phyloP scores from a whole-genome alignment of 192 early-diverging fungal species.

The Diversispora eburnea region DNA sequence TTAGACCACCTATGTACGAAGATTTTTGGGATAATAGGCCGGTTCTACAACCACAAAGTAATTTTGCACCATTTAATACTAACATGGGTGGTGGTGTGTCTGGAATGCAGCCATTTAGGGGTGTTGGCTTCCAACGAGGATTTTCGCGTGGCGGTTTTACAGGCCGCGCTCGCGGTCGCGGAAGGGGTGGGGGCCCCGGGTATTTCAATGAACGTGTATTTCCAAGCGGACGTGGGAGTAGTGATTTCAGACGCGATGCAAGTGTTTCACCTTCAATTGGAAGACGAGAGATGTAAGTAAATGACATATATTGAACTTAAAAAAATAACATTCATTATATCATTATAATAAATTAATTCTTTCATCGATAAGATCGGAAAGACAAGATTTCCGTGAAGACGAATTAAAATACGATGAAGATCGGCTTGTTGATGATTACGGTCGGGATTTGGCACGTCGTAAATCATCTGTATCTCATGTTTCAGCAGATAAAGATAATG shows the following conservation, averaged over 20 bases:
- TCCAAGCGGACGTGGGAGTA: background rate
- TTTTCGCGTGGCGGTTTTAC: background rate
- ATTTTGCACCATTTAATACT: conserved; percentile 15
- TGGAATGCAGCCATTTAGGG: conserved; percentile 19
- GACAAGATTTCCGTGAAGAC: conserved; percentile 1
- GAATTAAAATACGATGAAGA: conserved; percentile 24
- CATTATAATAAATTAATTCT: background rate
- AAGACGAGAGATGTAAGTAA: conserved; percentile 1
- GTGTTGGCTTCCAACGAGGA: background rate
- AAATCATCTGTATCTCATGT: conserved; percentile 13
- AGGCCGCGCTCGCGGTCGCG: background rate
- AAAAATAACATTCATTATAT: background rate
- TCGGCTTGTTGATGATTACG: conserved; percentile 20
- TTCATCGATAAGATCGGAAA: background rate
- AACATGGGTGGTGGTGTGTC: conserved; percentile 15
- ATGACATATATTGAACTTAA: background rate
- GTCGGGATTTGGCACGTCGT: conserved; percentile 9
- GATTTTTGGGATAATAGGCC: conserved; percentile 27
- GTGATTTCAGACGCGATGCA: conserved; percentile 3
- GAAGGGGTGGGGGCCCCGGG: background rate
- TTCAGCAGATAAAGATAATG: background rate
- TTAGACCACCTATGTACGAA: conserved; percentile 19
- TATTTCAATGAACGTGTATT: background rate
- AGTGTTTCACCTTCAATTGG: conserved; percentile 6
- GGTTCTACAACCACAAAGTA: background rate